Conservation (phyloP, 2,329 filamentous ascomycete genomes). For the Trichoderma brevicompactum region DNA sequence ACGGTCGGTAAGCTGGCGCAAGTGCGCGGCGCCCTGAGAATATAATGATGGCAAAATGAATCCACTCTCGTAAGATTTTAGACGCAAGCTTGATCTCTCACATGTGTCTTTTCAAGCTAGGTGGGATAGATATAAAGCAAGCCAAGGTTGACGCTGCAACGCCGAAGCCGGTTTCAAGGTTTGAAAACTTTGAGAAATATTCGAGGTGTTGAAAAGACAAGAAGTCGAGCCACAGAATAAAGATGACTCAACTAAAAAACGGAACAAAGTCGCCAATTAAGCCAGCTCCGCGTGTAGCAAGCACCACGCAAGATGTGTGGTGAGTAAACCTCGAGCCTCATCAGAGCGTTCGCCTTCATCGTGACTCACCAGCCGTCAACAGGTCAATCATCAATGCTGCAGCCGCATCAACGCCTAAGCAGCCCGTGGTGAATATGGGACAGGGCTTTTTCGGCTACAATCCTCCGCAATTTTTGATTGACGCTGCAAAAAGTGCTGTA, state of each 20-base stretch:
- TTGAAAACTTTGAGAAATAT: not conserved
- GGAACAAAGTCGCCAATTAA: constrained; percentile 17
- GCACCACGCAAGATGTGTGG: constrained; percentile 9
- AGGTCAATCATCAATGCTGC: constrained; percentile 20
- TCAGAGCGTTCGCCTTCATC: not conserved
- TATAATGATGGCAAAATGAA: constrained; percentile 4
- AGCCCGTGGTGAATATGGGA: constrained; percentile 16
- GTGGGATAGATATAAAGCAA: constrained; percentile 13
- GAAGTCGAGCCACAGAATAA: not conserved
- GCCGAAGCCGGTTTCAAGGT: too few relatives aligned
- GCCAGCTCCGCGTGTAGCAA: not conserved
- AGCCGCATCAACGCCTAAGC: constrained; percentile 6
- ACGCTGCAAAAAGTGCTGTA: constrained; percentile 12
- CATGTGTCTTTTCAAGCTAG: not conserved
- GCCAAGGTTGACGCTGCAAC: not conserved
- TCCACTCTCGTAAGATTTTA: constrained; percentile 22
- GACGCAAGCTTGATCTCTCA: not conserved
- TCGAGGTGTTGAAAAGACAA: too few relatives aligned
- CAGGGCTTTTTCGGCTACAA: constrained; percentile 22
- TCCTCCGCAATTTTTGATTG: constrained; percentile 18
- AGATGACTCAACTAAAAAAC: constrained; percentile 3
- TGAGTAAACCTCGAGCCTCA: not conserved
- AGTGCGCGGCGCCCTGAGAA: constrained; percentile 5
- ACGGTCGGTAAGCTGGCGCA: constrained; percentile 13
- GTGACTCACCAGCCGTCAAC: not conserved